These are phyloP conservation scores for Daucus carota DNA, from an alignment of 129 eudicot species.

Conservation along the genomic window DNA sequence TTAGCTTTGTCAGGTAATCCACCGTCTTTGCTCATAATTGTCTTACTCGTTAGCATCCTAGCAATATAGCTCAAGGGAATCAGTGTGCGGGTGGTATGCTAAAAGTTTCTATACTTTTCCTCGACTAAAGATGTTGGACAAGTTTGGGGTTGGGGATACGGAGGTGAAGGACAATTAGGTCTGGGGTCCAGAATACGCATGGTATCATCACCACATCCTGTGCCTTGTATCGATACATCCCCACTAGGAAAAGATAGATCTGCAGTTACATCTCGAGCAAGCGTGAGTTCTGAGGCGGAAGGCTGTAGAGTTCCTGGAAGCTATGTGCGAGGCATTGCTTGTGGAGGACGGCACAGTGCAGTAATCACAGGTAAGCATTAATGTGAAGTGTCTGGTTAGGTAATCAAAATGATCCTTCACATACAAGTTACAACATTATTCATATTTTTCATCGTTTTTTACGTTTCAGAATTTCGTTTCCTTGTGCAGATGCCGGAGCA, in stretches of 20 bases:
- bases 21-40: not conserved
- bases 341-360: slow-evolving; percentile 97
- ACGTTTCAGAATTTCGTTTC: not conserved
- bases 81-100: not conserved
- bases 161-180: slow-evolving; percentile 98
- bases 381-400: not conserved
- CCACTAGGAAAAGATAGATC: slow-evolving; percentile 53
- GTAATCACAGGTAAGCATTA: slow-evolving; percentile 66
- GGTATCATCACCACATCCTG: slow-evolving; percentile 98
- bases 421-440: not conserved
- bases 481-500: slow-evolving; percentile 83
- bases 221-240: slow-evolving; percentile 76
- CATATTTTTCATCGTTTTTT: not conserved
- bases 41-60: not conserved
- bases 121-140: slow-evolving; percentile 81
- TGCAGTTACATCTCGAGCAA: slow-evolving; percentile 43
- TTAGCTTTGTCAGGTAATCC: slow-evolving; percentile 73
- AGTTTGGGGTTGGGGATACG: slow-evolving; percentile 99
- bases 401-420: not conserved
- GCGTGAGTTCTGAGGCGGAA: slow-evolving; percentile 42
- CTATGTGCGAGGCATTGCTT: slow-evolving; percentile 77
- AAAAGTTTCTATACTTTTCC: slow-evolving; percentile 9
- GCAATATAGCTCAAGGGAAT: not conserved
- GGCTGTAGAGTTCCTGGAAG: slow-evolving; percentile 86
- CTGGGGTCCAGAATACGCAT: slow-evolving; percentile 83